Evolutionary conservation across 768 basidiomycete species (phyloP).

Genomic region (Lactarius akahatsu): DNA sequence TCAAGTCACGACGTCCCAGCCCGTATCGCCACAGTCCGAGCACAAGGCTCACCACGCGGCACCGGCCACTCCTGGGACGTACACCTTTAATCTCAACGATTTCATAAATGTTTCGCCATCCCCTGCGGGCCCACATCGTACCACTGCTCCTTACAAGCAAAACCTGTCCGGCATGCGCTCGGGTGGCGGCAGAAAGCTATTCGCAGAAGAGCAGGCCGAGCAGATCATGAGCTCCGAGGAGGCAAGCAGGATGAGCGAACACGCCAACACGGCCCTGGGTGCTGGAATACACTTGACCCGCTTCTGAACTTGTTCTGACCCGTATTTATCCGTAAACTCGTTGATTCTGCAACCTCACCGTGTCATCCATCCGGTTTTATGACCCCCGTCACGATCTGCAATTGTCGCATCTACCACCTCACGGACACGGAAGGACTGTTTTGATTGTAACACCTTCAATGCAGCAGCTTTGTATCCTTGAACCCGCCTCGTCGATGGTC

Average conservation of each 20-base stretch:
- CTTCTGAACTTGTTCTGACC: slow-evolving; percentile 19
- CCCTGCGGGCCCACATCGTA: slow-evolving; percentile 26
- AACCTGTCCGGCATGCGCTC: slow-evolving; percentile 28
- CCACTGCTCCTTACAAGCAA: slow-evolving; percentile 23
- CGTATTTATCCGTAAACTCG: slow-evolving; percentile 28
- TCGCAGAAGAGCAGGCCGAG: slow-evolving; percentile 28
- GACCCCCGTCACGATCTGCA: slow-evolving; percentile 30
- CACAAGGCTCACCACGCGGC: slow-evolving; percentile 20
- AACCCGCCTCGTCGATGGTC: slow-evolving; percentile 17
- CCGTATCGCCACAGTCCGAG: slow-evolving; percentile 20
- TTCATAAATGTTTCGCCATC: slow-evolving; percentile 32
- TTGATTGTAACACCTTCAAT: slow-evolving; percentile 27
- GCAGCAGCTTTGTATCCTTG: slow-evolving; percentile 26
- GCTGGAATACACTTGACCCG: slow-evolving; percentile 29
- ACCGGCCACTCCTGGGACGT: slow-evolving; percentile 29
- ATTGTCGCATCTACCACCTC: slow-evolving; percentile 31
- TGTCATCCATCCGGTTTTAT: slow-evolving; percentile 24
- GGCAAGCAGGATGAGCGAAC: slow-evolving; percentile 18
- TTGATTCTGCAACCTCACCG: slow-evolving; percentile 20
- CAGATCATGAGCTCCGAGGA: slow-evolving; percentile 21
- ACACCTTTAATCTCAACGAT: slow-evolving; percentile 31
- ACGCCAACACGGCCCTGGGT: slow-evolving; percentile 26
- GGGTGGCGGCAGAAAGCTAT: slow-evolving; percentile 28
- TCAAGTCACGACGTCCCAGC: slow-evolving; percentile 9
- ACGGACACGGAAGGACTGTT: slow-evolving; percentile 29